phyloP scores from a whole-genome alignment of 108 stramenopile species.

The Pseudonitzschia multistriata region DNA sequence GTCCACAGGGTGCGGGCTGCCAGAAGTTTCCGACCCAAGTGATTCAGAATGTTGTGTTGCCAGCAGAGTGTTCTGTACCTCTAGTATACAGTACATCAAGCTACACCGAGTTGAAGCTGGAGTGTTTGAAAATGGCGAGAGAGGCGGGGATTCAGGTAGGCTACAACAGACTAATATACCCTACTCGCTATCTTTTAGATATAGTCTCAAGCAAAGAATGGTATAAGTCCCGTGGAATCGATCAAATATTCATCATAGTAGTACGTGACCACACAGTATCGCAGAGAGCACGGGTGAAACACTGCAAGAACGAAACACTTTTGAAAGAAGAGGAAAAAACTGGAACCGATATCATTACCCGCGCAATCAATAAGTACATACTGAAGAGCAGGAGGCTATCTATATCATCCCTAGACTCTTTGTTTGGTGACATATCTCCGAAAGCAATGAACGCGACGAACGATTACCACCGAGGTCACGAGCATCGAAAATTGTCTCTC shows the following conservation, averaged over 20 bases:
- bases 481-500: background rate
- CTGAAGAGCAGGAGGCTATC: slow-evolving; percentile 9
- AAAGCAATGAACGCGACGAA: background rate
- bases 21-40: background rate
- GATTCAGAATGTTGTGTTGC: background rate
- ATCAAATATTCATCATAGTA: slow-evolving; percentile 31
- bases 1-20: background rate
- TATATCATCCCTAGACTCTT: background rate
- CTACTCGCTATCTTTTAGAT: slow-evolving; percentile 25
- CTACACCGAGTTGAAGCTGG: background rate
- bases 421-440: background rate
- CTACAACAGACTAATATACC: slow-evolving; percentile 10
- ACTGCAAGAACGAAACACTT: slow-evolving; percentile 10
- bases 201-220: slow-evolving; percentile 29
- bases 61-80: background rate
- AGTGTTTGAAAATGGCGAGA: background rate
- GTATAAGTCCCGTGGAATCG: slow-evolving; percentile 30
- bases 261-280: slow-evolving; percentile 19
- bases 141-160: background rate
- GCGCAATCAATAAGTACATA: slow-evolving; percentile 31
- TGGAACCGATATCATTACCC: slow-evolving; percentile 25
- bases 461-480: background rate
- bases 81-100: too few relatives aligned
- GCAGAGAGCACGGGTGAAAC: background rate
- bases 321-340: slow-evolving; percentile 21